phyloP scores from a whole-genome alignment of 1,284 basidiomycete species.

The Erythrobasidium hasegawianum region DNA sequence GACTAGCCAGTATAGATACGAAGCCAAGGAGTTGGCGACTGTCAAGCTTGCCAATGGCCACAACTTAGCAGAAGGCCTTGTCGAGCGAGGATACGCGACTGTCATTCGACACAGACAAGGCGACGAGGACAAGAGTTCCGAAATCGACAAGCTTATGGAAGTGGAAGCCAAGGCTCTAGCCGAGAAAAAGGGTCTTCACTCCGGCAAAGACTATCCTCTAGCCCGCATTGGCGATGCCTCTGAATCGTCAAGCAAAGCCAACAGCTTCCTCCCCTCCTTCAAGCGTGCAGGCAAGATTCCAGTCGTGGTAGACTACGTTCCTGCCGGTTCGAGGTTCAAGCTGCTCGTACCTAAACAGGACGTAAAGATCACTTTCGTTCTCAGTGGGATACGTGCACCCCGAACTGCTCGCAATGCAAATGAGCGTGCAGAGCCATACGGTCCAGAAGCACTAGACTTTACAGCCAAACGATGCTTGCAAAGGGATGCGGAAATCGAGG shows the following conservation, averaged over 20 bases:
- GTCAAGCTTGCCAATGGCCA: slow-evolving; percentile 56
- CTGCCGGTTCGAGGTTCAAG: slow-evolving; percentile 91
- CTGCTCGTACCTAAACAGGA: slow-evolving; percentile 73
- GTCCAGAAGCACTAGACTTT: slow-evolving; percentile 76
- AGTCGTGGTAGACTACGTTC: slow-evolving; percentile 88
- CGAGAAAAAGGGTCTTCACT: slow-evolving; percentile 83
- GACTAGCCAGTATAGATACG: slow-evolving; percentile 64
- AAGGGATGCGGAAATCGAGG: slow-evolving; percentile 87
- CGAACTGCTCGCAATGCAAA: slow-evolving; percentile 57
- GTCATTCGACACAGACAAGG: slow-evolving; percentile 85
- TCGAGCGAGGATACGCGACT: slow-evolving; percentile 86
- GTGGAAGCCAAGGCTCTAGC: slow-evolving; percentile 73
- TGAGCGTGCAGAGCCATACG: slow-evolving; percentile 88
- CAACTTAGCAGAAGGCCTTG: slow-evolving; percentile 84
- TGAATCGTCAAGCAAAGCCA: slow-evolving; percentile 71
- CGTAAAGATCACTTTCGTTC: slow-evolving; percentile 80
- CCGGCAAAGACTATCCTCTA: slow-evolving; percentile 72
- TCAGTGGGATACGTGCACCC: slow-evolving; percentile 56
- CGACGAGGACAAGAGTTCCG: slow-evolving; percentile 89
- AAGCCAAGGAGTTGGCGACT: slow-evolving; percentile 86
- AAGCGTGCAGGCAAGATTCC: slow-evolving; percentile 79
- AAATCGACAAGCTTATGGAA: slow-evolving; percentile 90
- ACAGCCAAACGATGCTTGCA: slow-evolving; percentile 79
- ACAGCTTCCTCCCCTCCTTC: slow-evolving; percentile 75
- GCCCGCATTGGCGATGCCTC: slow-evolving; percentile 80